phyloP scores from a whole-genome alignment of 2,329 filamentous ascomycete genomes.

The Aspergillus melleus region DNA sequence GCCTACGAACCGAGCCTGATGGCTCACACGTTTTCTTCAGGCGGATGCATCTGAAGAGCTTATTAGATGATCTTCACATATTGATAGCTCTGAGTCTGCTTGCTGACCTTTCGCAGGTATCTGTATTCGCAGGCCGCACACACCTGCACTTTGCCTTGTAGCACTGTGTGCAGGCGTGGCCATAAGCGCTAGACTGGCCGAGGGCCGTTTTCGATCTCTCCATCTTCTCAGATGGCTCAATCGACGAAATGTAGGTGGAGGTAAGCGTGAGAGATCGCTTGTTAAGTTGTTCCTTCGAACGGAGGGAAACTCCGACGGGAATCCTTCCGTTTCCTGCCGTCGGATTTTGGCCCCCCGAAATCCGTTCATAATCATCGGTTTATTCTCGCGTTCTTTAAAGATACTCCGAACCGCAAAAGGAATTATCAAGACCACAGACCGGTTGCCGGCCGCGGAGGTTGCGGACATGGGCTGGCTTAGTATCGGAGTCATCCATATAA shows the following conservation, averaged over 20 bases:
- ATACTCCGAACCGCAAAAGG: neutral
- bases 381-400: neutral
- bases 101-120: constrained; percentile 28
- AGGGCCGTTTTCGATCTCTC: constrained; percentile 7
- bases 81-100: neutral
- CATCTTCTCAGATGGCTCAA: constrained; percentile 10
- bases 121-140: constrained; percentile 19
- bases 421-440: too few relatives aligned
- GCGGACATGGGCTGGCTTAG: too few relatives aligned
- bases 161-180: constrained; percentile 30
- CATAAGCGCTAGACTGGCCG: constrained; percentile 24
- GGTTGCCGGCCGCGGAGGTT: too few relatives aligned
- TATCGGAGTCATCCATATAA: too few relatives aligned
- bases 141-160: constrained; percentile 35
- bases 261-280: neutral
- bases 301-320: neutral
- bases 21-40: constrained; percentile 37
- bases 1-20: constrained; percentile 35
- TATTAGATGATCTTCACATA: constrained; percentile 5
- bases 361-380: constrained; percentile 1
- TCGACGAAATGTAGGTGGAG: neutral
- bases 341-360: constrained; percentile 13
- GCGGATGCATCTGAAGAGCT: constrained; percentile 32
- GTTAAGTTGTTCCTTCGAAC: neutral
- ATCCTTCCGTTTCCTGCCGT: neutral